Conservation (phyloP, 2,329 filamentous ascomycete species). For the Aureobasidium pullulans region DNA sequence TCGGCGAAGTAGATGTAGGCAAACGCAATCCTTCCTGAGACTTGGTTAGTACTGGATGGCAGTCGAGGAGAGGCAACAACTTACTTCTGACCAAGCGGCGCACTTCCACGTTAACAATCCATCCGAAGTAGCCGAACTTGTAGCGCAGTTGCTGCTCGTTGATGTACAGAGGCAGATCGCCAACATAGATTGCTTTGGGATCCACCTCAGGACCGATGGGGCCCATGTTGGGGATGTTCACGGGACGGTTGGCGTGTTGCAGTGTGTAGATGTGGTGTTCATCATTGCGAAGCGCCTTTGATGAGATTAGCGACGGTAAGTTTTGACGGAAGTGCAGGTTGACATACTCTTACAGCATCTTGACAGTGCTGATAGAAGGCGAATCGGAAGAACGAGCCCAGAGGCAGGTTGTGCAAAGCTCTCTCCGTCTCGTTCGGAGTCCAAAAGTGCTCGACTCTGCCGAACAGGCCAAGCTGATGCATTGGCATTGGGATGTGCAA, state of each 20-base stretch:
- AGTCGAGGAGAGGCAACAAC: background rate
- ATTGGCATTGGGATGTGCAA: background rate
- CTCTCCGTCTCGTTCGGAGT: constrained; percentile 20
- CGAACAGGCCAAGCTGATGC: constrained; percentile 39
- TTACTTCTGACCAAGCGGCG: background rate
- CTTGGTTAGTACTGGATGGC: background rate
- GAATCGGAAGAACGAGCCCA: constrained; percentile 26
- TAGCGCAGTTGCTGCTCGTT: background rate
- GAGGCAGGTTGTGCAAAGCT: constrained; percentile 23
- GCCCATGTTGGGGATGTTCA: background rate
- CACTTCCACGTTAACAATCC: constrained; percentile 1
- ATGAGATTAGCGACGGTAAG: background rate
- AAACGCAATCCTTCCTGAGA: background rate
- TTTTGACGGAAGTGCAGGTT: constrained; percentile 13
- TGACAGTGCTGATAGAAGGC: constrained; percentile 23
- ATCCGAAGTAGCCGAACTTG: constrained; percentile 11
- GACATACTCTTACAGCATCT: constrained; percentile 22
- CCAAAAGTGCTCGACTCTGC: constrained; percentile 21
- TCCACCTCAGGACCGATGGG: background rate
- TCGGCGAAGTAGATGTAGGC: background rate
- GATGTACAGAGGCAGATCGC: constrained; percentile 8
- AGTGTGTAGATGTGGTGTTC: background rate
- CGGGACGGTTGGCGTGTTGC: background rate
- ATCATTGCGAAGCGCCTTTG: background rate
- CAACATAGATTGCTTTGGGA: constrained; percentile 10